phyloP scores from a whole-genome alignment of 1,139 yeast genomes.

The Yamadazyma kanchanaburiensis region DNA sequence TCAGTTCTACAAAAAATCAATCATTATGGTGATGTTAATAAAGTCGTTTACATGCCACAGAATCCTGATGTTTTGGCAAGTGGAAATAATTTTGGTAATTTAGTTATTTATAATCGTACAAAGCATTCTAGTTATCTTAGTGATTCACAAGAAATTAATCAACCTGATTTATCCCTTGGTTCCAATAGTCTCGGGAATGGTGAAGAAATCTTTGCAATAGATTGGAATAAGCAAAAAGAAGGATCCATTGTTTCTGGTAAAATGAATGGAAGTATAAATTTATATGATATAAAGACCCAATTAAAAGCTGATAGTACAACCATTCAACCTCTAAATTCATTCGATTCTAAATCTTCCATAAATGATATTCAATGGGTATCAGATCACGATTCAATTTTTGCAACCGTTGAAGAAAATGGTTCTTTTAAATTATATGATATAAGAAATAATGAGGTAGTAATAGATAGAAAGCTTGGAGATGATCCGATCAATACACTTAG shows the following conservation, averaged over 20 bases:
- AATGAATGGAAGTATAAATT: constrained; percentile 31
- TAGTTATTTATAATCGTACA: constrained; percentile 50
- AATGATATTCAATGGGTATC: constrained; percentile 64
- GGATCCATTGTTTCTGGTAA: constrained; percentile 34
- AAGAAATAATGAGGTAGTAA: constrained; percentile 21
- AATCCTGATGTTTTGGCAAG: constrained; percentile 44
- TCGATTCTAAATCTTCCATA: constrained; percentile 34
- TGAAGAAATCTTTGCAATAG: constrained; percentile 40
- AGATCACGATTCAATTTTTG: constrained; percentile 55
- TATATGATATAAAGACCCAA: constrained; percentile 32
- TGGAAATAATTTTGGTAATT: constrained; percentile 37
- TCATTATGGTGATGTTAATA: constrained; percentile 45
- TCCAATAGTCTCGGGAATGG: constrained; percentile 7
- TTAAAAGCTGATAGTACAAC: constrained; percentile 4
- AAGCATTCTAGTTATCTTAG: constrained; percentile 45
- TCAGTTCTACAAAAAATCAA: constrained; percentile 38
- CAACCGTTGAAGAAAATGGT: constrained; percentile 57
- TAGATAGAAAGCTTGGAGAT: constrained; percentile 28
- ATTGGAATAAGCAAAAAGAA: constrained; percentile 42
- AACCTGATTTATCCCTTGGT: constrained; percentile 27
- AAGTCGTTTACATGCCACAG: constrained; percentile 40
- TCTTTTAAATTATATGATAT: constrained; percentile 48
- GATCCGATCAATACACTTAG: constrained; percentile 64
- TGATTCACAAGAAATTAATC: constrained; percentile 26
- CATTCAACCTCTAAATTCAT: constrained; percentile 5